A percentile compares a stretch with the other conserved stretches of the same genome.
Conservation (phyloP, 371 early-diverging fungal genomes). For the Lichtheimia hyalospora region DNA sequence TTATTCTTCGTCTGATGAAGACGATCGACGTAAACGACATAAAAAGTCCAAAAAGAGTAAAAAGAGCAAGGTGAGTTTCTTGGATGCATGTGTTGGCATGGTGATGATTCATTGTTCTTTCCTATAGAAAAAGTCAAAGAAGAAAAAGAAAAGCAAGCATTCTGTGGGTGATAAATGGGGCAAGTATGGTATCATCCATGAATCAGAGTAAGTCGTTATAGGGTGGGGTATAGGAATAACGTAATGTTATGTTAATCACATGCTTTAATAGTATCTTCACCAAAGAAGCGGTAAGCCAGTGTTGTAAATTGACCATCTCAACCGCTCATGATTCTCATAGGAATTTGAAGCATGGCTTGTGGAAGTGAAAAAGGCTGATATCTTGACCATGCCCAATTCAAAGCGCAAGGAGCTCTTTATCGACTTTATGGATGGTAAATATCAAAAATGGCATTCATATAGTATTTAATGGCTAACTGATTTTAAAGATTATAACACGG, state of each 20-base stretch:
- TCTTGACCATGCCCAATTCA: slow-evolving; percentile 52
- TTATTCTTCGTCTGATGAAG: slow-evolving; percentile 9
- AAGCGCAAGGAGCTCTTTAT: slow-evolving; percentile 64
- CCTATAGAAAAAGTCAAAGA: slow-evolving; percentile 13
- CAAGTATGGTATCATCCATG: slow-evolving; percentile 60
- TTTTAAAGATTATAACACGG: slow-evolving; percentile 67
- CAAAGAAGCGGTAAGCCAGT: slow-evolving; percentile 49
- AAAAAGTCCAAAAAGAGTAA: slow-evolving; percentile 26
- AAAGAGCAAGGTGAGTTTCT: slow-evolving; percentile 24
- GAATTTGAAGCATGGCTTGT: slow-evolving; percentile 79
- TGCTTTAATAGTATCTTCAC: slow-evolving; percentile 44
- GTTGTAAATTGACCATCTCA: not conserved
- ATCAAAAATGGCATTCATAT: too few relatives aligned
- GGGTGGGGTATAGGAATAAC: too few relatives aligned
- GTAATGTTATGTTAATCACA: too few relatives aligned
- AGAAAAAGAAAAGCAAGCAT: slow-evolving; percentile 36
- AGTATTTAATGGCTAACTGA: not conserved
- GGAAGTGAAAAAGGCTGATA: slow-evolving; percentile 65
- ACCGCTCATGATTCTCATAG: slow-evolving; percentile 16
- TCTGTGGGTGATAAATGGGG: slow-evolving; percentile 48
- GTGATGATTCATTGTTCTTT: not conserved
- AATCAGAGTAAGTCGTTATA: slow-evolving; percentile 39
- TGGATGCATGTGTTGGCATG: too few relatives aligned
- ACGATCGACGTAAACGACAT: slow-evolving; percentile 13
- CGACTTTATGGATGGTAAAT: slow-evolving; percentile 67